Evolutionary conservation across 768 basidiomycete species (phyloP).

Genomic region (Hericium erinaceus): DNA sequence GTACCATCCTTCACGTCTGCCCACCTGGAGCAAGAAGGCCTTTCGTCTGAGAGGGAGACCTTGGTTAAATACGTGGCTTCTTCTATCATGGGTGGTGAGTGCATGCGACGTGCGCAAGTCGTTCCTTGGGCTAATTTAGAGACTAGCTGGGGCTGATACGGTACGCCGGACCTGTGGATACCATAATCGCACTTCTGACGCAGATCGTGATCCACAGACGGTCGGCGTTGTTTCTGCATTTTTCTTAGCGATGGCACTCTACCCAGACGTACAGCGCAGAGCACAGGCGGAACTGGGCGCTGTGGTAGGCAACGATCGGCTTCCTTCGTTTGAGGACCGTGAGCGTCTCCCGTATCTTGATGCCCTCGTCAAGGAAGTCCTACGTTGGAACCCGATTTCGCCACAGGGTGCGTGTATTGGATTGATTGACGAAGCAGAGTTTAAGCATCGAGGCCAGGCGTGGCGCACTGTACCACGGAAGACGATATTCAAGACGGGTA

Average conservation of each 20-base stretch:
- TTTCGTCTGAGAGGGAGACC: constrained; percentile 5
- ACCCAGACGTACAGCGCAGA: constrained; percentile 14
- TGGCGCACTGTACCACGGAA: constrained; percentile 25
- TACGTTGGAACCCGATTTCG: constrained; percentile 16
- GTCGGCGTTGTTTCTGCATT: constrained; percentile 17
- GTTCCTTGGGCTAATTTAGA: constrained; percentile 4
- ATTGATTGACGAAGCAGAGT: no score
- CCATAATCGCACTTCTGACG: neutral
- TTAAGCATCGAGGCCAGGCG: constrained; percentile 9
- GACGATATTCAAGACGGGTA: constrained; percentile 30
- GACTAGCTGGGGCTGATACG: constrained; percentile 16
- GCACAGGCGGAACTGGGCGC: constrained; percentile 18
- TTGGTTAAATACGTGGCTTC: constrained; percentile 17
- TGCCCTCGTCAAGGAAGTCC: constrained; percentile 15
- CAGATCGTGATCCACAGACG: constrained; percentile 3
- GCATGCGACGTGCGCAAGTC: no score
- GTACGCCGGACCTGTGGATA: neutral
- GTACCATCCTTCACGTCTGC: constrained; percentile 9
- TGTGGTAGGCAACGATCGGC: constrained; percentile 13
- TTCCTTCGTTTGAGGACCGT: constrained; percentile 13
- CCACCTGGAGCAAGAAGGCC: constrained; percentile 5
- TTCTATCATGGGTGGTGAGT: no score
- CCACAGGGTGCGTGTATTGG: constrained; percentile 4
- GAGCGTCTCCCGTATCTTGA: constrained; percentile 14
- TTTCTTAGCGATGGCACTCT: constrained; percentile 20